These are phyloP conservation scores for Isabelozyma rhagii DNA, from an alignment of 805 yeast genomes.

Conservation along the genomic window DNA sequence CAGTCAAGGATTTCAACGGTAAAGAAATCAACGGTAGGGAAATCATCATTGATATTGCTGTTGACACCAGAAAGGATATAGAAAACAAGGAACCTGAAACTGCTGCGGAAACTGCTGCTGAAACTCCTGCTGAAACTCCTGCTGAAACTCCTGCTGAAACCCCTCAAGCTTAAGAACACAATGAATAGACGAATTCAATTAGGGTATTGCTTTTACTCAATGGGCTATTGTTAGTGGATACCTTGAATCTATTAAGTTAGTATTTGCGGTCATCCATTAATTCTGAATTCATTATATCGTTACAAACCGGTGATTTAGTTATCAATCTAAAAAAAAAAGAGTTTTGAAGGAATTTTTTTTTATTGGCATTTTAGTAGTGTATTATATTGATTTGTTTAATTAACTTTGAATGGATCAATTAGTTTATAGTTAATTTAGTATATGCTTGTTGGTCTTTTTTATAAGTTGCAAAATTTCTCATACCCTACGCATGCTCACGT, in stretches of 20 bases:
- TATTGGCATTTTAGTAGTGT: neutral
- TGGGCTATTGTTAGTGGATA: neutral
- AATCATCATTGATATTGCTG: conserved; percentile 68
- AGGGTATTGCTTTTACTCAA: neutral
- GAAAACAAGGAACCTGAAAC: conserved; percentile 21
- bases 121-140: neutral
- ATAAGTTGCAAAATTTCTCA: neutral
- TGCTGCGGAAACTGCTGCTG: conserved; percentile 1
- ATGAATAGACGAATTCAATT: neutral
- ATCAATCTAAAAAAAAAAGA: neutral
- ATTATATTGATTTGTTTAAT: neutral
- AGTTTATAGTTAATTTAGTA: neutral
- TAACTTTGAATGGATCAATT: neutral
- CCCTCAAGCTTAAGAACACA: neutral
- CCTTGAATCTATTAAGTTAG: neutral
- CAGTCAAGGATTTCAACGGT: conserved; percentile 71
- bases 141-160: conserved; percentile 2
- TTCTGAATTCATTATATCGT: neutral
- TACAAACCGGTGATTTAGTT: neutral
- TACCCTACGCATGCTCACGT: neutral
- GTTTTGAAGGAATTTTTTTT: neutral
- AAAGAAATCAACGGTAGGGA: conserved; percentile 61
- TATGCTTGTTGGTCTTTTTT: too few species aligned
- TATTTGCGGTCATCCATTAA: neutral
- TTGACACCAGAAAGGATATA: conserved; percentile 47